phyloP scores from a whole-genome alignment of 805 yeast genomes.

The Ogataea minuta region DNA sequence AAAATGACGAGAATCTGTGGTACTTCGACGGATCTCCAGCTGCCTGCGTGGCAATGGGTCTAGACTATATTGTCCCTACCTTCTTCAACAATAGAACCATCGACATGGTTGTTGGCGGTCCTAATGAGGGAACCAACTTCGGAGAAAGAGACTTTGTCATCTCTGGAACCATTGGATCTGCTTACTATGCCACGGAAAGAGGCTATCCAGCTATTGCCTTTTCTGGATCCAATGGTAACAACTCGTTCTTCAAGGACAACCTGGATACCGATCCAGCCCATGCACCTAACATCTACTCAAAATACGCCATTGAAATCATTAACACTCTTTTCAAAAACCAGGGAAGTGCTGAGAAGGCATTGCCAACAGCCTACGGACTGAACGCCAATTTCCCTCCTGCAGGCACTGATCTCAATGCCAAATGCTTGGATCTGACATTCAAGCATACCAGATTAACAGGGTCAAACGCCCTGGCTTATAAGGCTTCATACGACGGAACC shows the following conservation, averaged over 20 bases:
- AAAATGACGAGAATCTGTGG: slow-evolving; percentile 43
- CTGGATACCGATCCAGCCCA: slow-evolving; percentile 40
- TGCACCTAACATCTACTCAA: slow-evolving; percentile 46
- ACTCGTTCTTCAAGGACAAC: slow-evolving; percentile 47
- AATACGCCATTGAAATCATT: slow-evolving; percentile 40
- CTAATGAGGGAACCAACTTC: slow-evolving; percentile 50
- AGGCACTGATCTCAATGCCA: slow-evolving; percentile 36
- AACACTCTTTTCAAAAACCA: slow-evolving; percentile 37
- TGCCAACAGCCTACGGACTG: slow-evolving; percentile 46
- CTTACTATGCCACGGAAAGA: slow-evolving; percentile 46
- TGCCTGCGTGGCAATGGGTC: slow-evolving; percentile 47
- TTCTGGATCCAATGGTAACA: slow-evolving; percentile 49
- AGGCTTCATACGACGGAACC: slow-evolving; percentile 40
- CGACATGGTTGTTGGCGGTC: slow-evolving; percentile 52
- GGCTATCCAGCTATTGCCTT: slow-evolving; percentile 50
- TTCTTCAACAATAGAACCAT: slow-evolving; percentile 42
- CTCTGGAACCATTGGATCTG: slow-evolving; percentile 54
- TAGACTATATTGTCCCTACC: slow-evolving; percentile 46
- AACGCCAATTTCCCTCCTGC: slow-evolving; percentile 50
- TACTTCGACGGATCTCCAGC: slow-evolving; percentile 59
- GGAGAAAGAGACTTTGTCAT: slow-evolving; percentile 42
- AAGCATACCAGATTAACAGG: slow-evolving; percentile 49
- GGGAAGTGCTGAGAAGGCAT: slow-evolving; percentile 37
- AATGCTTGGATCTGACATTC: slow-evolving; percentile 43
- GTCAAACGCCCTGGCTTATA: slow-evolving; percentile 31